Conservation (phyloP, 257 asterid genomes). For the Ophiorrhiza pumila region DNA sequence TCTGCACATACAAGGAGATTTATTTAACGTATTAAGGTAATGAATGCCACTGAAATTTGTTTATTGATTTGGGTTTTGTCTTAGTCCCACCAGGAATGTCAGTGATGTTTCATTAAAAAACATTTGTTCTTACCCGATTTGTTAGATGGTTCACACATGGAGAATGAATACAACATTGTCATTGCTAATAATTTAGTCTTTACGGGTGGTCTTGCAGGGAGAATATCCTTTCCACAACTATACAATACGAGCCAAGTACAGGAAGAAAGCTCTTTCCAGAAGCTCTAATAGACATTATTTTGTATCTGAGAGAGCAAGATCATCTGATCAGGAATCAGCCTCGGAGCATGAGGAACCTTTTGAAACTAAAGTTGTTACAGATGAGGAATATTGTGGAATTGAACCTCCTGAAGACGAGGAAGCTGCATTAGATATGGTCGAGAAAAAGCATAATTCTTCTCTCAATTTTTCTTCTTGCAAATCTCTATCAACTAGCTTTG, state of each 20-base stretch:
- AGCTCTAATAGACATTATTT: slow-evolving; percentile 26
- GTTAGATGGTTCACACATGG: background rate
- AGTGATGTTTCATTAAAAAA: background rate
- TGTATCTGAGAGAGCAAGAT: slow-evolving; percentile 22
- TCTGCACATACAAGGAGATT: slow-evolving; percentile 8
- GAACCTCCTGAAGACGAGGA: slow-evolving; percentile 33
- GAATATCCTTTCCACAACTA: slow-evolving; percentile 95
- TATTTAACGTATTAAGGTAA: background rate
- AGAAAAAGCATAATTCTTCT: slow-evolving; percentile 15
- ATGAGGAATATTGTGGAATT: slow-evolving; percentile 48
- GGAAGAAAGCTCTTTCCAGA: slow-evolving; percentile 41
- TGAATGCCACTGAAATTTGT: background rate
- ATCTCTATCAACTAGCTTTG: slow-evolving; percentile 16
- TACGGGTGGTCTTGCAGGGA: slow-evolving; percentile 54
- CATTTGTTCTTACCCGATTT: slow-evolving; percentile 2
- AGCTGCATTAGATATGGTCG: slow-evolving; percentile 25
- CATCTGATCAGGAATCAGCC: slow-evolving; percentile 29
- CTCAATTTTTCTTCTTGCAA: slow-evolving; percentile 8
- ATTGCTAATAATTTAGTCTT: slow-evolving; percentile 19
- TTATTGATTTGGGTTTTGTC: background rate
- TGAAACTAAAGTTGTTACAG: slow-evolving; percentile 12
- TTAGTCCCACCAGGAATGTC: background rate
- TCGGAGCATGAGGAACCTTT: slow-evolving; percentile 38
- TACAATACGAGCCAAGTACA: slow-evolving; percentile 75
- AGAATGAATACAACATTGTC: background rate